These are phyloP conservation scores for Juncus inflexus DNA, from an alignment of 176 grass and related monocot species.

Conservation along the genomic window DNA sequence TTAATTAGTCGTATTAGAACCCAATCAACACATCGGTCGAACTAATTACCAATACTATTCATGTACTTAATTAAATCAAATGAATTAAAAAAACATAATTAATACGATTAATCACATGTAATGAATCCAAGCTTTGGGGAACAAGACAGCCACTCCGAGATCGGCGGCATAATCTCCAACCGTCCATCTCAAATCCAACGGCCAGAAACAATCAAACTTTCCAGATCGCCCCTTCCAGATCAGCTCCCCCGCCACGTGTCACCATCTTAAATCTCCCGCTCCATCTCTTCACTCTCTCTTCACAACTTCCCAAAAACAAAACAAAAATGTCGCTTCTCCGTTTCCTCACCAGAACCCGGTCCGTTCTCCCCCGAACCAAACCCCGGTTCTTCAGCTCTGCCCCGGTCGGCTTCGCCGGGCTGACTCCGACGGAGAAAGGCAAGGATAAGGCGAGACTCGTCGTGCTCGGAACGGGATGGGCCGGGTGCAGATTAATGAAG, in stretches of 20 bases:
- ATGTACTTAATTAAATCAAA: too few species aligned
- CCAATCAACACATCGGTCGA: too few species aligned
- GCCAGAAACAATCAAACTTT: not conserved
- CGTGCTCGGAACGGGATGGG: slow-evolving; percentile 95
- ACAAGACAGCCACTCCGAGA: not conserved
- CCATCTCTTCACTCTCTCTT: slow-evolving; percentile 22
- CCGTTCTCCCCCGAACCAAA: slow-evolving; percentile 16
- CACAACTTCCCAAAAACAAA: not conserved
- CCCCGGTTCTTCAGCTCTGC: slow-evolving; percentile 9
- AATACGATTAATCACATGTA: not conserved
- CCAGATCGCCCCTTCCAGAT: slow-evolving; percentile 24
- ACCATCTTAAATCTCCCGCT: not conserved
- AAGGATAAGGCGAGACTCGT: slow-evolving; percentile 73
- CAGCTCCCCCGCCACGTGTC: slow-evolving; percentile 18
- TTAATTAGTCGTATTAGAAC: too few species aligned
- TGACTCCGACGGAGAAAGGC: slow-evolving; percentile 59
- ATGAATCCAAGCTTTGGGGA: slow-evolving; percentile 20
- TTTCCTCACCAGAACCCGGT: slow-evolving; percentile 13
- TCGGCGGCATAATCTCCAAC: not conserved
- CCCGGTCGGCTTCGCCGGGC: slow-evolving; percentile 30
- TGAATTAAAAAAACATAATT: too few species aligned
- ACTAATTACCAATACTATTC: too few species aligned
- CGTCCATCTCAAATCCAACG: slow-evolving; percentile 30
- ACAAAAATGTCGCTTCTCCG: slow-evolving; percentile 29
- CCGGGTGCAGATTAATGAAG: slow-evolving; percentile 84